A percentile compares a stretch with the other conserved stretches of the same genome.
Conservation (phyloP, 2,329 filamentous ascomycete species). For the Cryphonectria japonica region DNA sequence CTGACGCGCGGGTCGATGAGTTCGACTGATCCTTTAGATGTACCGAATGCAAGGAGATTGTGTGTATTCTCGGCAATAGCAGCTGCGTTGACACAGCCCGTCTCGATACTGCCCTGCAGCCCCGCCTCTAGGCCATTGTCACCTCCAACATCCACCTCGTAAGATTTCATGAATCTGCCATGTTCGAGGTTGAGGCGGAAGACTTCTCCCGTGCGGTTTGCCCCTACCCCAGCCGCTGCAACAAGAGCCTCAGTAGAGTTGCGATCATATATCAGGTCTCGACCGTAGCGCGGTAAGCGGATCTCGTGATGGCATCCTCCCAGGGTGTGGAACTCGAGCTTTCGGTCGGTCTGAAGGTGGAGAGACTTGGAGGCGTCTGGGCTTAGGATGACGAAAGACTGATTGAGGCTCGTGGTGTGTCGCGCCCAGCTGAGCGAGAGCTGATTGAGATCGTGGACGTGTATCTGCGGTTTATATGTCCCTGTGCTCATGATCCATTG, state of each 20-base stretch:
- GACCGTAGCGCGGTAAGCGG: slow-evolving; percentile 89
- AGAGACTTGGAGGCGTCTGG: slow-evolving; percentile 92
- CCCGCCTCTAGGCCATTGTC: slow-evolving; percentile 76
- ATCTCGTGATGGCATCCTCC: slow-evolving; percentile 85
- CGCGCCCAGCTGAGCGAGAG: slow-evolving; percentile 91
- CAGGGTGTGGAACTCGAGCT: slow-evolving; percentile 90
- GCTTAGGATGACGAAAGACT: slow-evolving; percentile 86
- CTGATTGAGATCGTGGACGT: slow-evolving; percentile 93
- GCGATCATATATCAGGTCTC: slow-evolving; percentile 84
- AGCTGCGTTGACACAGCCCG: slow-evolving; percentile 84
- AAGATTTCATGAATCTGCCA: slow-evolving; percentile 92
- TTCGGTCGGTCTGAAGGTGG: slow-evolving; percentile 89
- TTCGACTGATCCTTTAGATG: slow-evolving; percentile 91
- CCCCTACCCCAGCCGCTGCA: slow-evolving; percentile 84
- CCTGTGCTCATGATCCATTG: slow-evolving; percentile 97
- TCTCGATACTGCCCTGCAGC: slow-evolving; percentile 83
- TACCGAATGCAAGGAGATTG: slow-evolving; percentile 90
- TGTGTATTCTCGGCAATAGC: slow-evolving; percentile 88
- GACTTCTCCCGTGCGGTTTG: slow-evolving; percentile 86
- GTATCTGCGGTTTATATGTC: slow-evolving; percentile 77
- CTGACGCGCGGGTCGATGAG: slow-evolving; percentile 93
- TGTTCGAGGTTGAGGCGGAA: slow-evolving; percentile 90
- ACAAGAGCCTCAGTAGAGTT: slow-evolving; percentile 83
- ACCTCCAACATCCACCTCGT: slow-evolving; percentile 85
- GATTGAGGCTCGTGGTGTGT: slow-evolving; percentile 89